Percentiles rank a stretch among this genome's conserved stretches.
Conservation (phyloP, 768 basidiomycete genomes). For the Collybia mongolica region DNA sequence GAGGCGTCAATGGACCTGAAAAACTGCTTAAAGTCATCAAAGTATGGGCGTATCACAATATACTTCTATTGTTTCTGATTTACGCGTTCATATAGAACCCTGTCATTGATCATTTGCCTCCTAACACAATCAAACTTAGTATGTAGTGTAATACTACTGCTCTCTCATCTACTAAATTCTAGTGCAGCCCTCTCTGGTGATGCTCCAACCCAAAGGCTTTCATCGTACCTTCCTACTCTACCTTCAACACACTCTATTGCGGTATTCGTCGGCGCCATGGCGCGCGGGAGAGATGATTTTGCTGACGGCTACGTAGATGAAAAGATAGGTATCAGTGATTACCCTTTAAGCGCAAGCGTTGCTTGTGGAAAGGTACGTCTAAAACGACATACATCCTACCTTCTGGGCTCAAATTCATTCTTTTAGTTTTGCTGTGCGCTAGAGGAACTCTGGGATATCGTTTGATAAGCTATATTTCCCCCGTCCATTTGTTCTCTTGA, state of each 20-base stretch:
- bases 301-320: conserved; percentile 93
- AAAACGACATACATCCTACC: background rate
- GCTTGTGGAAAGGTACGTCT: conserved; percentile 91
- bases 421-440: conserved; percentile 83
- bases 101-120: conserved; percentile 89
- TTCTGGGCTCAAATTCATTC: background rate
- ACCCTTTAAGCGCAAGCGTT: conserved; percentile 88
- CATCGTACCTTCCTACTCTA: conserved; percentile 79
- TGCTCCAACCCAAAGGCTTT: conserved; percentile 76
- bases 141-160: conserved; percentile 27
- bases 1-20: conserved; percentile 95
- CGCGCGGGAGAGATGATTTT: conserved; percentile 93
- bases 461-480: conserved; percentile 37
- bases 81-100: conserved; percentile 64
- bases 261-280: conserved; percentile 98
- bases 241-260: conserved; percentile 89
- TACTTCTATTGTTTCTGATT: background rate
- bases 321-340: conserved; percentile 96
- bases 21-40: conserved; percentile 97
- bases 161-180: background rate
- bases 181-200: conserved; percentile 85
- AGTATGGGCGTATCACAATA: conserved; percentile 36
- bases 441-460: conserved; percentile 94
- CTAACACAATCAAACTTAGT: conserved; percentile 96
- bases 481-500: conserved; percentile 2